Evolutionary conservation across 2,329 filamentous ascomycete species (phyloP).

Genomic region (Zasmidium angulare): DNA sequence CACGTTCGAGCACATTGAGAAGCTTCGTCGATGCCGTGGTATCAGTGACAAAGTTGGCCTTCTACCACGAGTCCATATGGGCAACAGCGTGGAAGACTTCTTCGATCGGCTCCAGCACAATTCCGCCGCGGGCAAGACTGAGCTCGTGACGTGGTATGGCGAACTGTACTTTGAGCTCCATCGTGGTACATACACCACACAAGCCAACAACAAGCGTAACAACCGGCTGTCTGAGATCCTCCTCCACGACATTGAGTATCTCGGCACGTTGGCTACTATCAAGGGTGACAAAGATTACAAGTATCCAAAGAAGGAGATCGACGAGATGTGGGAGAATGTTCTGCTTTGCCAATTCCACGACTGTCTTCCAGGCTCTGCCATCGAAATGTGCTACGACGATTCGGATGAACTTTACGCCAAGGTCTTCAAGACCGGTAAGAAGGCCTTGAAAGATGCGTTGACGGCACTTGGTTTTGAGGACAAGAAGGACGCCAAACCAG

Average conservation of each 20-base stretch:
- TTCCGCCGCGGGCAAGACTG: conserved; percentile 57
- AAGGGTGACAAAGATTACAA: conserved; percentile 66
- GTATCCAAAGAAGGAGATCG: conserved; percentile 92
- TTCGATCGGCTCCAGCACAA: conserved; percentile 83
- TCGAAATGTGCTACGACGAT: conserved; percentile 98
- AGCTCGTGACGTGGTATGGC: conserved; percentile 94
- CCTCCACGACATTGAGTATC: conserved; percentile 81
- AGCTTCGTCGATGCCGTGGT: conserved; percentile 86
- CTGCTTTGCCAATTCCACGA: conserved; percentile 97
- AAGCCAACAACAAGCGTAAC: conserved; percentile 90
- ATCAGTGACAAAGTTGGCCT: conserved; percentile 82
- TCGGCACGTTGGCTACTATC: conserved; percentile 82
- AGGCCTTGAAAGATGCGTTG: conserved; percentile 69
- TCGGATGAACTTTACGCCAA: conserved; percentile 84
- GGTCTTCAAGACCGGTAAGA: conserved; percentile 74
- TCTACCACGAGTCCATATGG: conserved; percentile 84
- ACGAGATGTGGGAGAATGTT: conserved; percentile 91
- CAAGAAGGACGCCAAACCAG: conserved; percentile 47
- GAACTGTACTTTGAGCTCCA: conserved; percentile 98
- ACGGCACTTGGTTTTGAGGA: conserved; percentile 63
- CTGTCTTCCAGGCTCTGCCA: conserved; percentile 89
- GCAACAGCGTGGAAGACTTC: conserved; percentile 89
- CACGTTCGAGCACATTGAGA: conserved; percentile 91
- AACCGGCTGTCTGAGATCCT: conserved; percentile 84
- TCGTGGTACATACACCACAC: conserved; percentile 90